phyloP scores from a whole-genome alignment of 1,284 basidiomycete species.

The Trichosporon sp. region DNA sequence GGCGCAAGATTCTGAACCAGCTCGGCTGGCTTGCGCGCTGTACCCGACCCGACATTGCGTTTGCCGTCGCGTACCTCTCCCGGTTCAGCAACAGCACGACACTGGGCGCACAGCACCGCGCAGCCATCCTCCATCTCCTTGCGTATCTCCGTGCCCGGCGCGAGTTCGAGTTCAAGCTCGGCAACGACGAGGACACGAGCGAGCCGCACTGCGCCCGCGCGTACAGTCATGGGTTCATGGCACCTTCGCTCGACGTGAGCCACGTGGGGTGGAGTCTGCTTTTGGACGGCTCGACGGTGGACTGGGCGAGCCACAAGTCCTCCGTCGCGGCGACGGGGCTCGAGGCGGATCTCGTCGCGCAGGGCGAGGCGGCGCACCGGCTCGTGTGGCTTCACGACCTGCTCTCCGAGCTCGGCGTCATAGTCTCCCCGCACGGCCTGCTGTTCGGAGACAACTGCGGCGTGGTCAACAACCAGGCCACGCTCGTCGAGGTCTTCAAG shows the following conservation, averaged over 20 bases:
- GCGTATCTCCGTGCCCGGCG: slow-evolving; percentile 1
- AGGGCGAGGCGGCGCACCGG: slow-evolving; percentile 14
- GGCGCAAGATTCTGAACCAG: slow-evolving; percentile 9
- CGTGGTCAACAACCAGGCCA: slow-evolving; percentile 14
- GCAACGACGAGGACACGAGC: slow-evolving; percentile 18
- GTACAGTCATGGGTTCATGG: slow-evolving; percentile 16
- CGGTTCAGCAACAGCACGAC: slow-evolving; percentile 3
- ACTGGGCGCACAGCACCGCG: not conserved
- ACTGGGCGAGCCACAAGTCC: slow-evolving; percentile 12
- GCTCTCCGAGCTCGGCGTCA: not conserved
- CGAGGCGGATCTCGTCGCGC: slow-evolving; percentile 20
- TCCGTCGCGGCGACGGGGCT: slow-evolving; percentile 5
- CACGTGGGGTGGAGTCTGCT: slow-evolving; percentile 1
- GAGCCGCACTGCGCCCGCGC: slow-evolving; percentile 12
- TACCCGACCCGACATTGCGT: slow-evolving; percentile 6
- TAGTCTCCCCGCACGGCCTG: not conserved
- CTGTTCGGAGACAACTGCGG: slow-evolving; percentile 17
- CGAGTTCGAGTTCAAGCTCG: slow-evolving; percentile 16
- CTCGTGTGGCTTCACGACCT: slow-evolving; percentile 10
- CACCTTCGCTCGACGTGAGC: slow-evolving; percentile 1
- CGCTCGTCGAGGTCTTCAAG: slow-evolving; percentile 16
- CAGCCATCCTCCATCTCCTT: not conserved
- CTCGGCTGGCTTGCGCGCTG: slow-evolving; percentile 9
- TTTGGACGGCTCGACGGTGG: slow-evolving; percentile 1
- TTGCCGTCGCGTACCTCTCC: slow-evolving; percentile 13